Evolutionary conservation across 495 filamentous ascomycete genomes (phyloP).

Genomic region (Aspergillus incahuasiensis): DNA sequence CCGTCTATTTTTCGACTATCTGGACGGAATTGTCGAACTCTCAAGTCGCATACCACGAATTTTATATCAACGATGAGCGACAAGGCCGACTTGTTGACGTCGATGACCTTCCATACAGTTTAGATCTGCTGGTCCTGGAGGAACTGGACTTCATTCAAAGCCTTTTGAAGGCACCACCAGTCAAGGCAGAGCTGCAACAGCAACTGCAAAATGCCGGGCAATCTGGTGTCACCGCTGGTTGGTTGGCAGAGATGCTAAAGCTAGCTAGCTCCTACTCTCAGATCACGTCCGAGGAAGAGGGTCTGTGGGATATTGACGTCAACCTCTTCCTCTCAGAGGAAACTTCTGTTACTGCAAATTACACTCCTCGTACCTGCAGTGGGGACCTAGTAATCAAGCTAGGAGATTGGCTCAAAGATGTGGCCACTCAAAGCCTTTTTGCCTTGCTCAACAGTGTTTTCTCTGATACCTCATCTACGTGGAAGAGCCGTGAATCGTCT

Average conservation of each 20-base stretch:
- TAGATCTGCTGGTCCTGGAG: constrained; percentile 91
- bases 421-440: constrained; percentile 68
- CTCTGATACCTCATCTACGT: constrained; percentile 45
- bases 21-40: constrained; percentile 80
- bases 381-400: constrained; percentile 88
- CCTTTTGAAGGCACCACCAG: constrained; percentile 73
- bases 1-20: constrained; percentile 71
- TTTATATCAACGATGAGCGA: constrained; percentile 79
- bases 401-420: constrained; percentile 77
- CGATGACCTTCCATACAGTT: constrained; percentile 85
- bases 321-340: constrained; percentile 95
- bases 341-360: constrained; percentile 92
- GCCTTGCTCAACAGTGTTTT: constrained; percentile 68
- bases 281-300: constrained; percentile 88
- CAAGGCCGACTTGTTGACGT: constrained; percentile 86
- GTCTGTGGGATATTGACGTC: constrained; percentile 92
- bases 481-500: constrained; percentile 69
- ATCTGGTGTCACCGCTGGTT: constrained; percentile 51
- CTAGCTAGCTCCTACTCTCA: constrained; percentile 82
- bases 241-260: constrained; percentile 79
- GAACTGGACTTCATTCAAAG: constrained; percentile 91
- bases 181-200: constrained; percentile 76
- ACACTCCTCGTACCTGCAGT: constrained; percentile 86
- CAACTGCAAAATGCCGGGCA: constrained; percentile 60
- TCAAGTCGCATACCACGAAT: constrained; percentile 63